phyloP scores from a whole-genome alignment of 495 filamentous ascomycete genomes.

The Podospora sp. region DNA sequence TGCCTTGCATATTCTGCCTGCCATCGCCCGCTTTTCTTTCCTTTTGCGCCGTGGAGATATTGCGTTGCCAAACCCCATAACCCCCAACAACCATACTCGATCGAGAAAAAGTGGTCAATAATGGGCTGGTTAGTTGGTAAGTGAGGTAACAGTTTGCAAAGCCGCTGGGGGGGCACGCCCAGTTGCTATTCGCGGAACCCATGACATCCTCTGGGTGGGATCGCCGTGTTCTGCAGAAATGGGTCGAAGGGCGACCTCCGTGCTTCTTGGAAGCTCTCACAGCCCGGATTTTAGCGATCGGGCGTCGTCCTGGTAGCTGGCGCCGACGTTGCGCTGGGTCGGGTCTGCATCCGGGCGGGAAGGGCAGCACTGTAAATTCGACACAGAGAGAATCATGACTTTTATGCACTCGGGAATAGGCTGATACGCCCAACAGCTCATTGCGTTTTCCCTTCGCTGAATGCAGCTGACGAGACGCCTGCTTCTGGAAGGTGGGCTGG shows the following conservation, averaged over 20 bases:
- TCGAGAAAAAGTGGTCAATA: conserved; percentile 8
- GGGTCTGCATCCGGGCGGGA: not conserved
- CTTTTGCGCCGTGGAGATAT: conserved; percentile 5
- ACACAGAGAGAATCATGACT: not conserved
- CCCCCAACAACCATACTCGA: conserved; percentile 7
- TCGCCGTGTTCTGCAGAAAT: not conserved
- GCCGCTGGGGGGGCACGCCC: not conserved
- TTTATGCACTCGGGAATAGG: not conserved
- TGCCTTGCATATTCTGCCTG: not conserved
- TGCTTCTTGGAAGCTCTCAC: not conserved
- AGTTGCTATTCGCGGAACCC: not conserved
- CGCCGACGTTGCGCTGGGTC: not conserved
- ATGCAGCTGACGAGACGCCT: conserved; percentile 5
- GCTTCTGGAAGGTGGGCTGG: conserved; percentile 2
- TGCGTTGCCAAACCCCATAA: not conserved
- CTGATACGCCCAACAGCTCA: not conserved
- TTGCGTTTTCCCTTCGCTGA: not conserved
- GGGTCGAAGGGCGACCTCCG: not conserved
- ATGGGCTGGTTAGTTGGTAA: not conserved
- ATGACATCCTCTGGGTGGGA: conserved; percentile 3
- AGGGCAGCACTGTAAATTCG: not conserved
- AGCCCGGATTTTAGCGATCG: not conserved
- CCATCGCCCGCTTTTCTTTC: not conserved
- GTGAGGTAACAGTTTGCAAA: not conserved
- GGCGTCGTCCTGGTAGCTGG: not conserved